phyloP scores from a whole-genome alignment of 305 asterid genomes.

The Fraxinus sp. region DNA sequence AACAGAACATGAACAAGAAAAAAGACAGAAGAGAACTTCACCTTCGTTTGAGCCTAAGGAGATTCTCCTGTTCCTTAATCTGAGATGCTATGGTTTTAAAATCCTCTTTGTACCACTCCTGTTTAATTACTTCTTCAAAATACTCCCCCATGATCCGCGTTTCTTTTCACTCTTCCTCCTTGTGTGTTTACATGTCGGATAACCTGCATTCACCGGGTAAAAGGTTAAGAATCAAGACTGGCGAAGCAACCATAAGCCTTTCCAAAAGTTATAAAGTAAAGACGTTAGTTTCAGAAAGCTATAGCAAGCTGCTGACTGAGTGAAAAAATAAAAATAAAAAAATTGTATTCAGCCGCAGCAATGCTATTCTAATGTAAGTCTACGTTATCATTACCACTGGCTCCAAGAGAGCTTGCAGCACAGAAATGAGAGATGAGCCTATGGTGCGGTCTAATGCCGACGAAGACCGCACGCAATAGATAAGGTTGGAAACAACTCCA shows the following conservation, averaged over 20 bases:
- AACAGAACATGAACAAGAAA: not conserved
- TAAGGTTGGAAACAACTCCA: not conserved
- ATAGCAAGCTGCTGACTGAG: not conserved
- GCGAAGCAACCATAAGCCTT: not conserved
- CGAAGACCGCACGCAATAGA: not conserved
- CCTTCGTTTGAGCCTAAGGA: conserved; percentile 68
- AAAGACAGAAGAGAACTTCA: conserved; percentile 10
- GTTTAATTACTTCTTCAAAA: conserved; percentile 14
- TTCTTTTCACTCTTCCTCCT: not conserved
- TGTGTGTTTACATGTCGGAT: not conserved
- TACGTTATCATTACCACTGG: not conserved
- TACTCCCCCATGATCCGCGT: conserved; percentile 24
- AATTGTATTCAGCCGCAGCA: not conserved
- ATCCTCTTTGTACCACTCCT: conserved; percentile 31
- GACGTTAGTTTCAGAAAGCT: not conserved
- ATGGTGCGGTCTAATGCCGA: not conserved
- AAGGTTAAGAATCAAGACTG: not conserved
- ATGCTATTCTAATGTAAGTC: not conserved
- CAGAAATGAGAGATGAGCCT: not conserved
- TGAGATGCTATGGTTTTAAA: conserved; percentile 37
- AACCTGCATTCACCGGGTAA: not conserved
- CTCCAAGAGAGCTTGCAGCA: not conserved
- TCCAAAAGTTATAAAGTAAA: not conserved
- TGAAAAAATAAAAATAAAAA: not conserved
- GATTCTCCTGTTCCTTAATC: conserved; percentile 42